Conservation (phyloP, 257 asterid species). For the Capsicum pubescens region DNA sequence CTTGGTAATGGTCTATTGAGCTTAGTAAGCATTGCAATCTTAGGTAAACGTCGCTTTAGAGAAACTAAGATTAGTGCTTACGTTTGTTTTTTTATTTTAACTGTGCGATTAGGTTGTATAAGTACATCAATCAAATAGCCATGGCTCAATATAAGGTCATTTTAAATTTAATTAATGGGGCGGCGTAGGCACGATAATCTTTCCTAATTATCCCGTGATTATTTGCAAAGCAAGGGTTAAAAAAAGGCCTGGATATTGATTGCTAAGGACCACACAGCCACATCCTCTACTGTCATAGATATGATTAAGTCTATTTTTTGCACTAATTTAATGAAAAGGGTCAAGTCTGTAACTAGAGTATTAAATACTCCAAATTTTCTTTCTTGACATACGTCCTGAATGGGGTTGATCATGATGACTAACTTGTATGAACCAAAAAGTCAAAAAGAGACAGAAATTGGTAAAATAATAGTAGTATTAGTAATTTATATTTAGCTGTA, state of each 20-base stretch:
- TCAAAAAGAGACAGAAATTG: slow-evolving; percentile 29
- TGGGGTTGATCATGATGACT: slow-evolving; percentile 24
- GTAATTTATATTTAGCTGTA: slow-evolving; percentile 14
- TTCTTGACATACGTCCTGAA: background rate
- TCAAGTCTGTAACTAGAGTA: background rate
- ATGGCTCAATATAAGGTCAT: background rate
- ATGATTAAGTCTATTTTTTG: slow-evolving; percentile 17
- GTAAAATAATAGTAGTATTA: background rate
- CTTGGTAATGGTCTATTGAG: background rate
- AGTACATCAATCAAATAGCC: slow-evolving; percentile 19
- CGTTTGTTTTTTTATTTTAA: background rate
- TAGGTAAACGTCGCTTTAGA: slow-evolving; percentile 18
- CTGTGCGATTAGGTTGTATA: background rate
- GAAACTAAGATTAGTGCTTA: background rate
- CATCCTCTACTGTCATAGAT: background rate
- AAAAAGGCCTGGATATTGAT: background rate
- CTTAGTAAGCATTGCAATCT: background rate
- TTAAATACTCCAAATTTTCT: background rate
- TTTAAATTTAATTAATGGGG: slow-evolving; percentile 18
- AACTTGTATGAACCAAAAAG: slow-evolving; percentile 27
- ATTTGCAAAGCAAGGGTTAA: slow-evolving; percentile 11
- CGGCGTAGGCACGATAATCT: slow-evolving; percentile 15
- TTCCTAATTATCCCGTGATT: background rate
- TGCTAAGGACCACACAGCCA: slow-evolving; percentile 10
- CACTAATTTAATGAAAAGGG: background rate